Conservation (phyloP, 805 yeast genomes). For the Candida berthetii region DNA sequence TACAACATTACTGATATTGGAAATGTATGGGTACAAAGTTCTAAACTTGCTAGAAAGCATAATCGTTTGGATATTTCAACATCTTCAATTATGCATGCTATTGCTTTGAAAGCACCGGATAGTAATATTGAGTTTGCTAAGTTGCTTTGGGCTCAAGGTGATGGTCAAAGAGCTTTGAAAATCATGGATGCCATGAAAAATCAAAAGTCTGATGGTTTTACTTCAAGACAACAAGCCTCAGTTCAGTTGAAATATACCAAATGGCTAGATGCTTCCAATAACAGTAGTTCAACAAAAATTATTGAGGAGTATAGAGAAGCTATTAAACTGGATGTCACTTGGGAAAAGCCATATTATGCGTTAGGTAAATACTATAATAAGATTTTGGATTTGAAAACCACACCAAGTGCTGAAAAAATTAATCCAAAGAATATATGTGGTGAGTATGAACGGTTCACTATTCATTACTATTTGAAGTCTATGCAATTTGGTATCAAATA, state of each 20-base stretch:
- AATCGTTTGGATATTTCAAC: slow-evolving; percentile 70
- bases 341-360: slow-evolving; percentile 79
- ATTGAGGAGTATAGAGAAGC: slow-evolving; percentile 63
- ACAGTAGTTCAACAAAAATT: slow-evolving; percentile 70
- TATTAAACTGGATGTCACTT: slow-evolving; percentile 42
- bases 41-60: slow-evolving; percentile 61
- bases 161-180: slow-evolving; percentile 76
- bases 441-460: slow-evolving; percentile 46
- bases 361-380: slow-evolving; percentile 77
- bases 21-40: slow-evolving; percentile 50
- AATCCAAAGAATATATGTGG: slow-evolving; percentile 34
- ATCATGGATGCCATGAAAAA: slow-evolving; percentile 38
- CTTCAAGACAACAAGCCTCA: slow-evolving; percentile 22
- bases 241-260: slow-evolving; percentile 75
- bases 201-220: slow-evolving; percentile 7
- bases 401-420: slow-evolving; percentile 10
- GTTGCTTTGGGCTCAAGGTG: slow-evolving; percentile 85
- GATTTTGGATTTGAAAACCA: slow-evolving; percentile 60
- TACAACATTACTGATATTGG: slow-evolving; percentile 28
- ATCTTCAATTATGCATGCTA: slow-evolving; percentile 55
- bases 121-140: slow-evolving; percentile 76
- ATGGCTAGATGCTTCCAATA: slow-evolving; percentile 86
- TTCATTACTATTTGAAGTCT: slow-evolving; percentile 51
- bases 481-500: slow-evolving; percentile 57
- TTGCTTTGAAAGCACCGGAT: slow-evolving; percentile 24